Base-by-base conservation (phyloP, 768 basidiomycete species). In the Fibroporia radiculosa region DNA sequence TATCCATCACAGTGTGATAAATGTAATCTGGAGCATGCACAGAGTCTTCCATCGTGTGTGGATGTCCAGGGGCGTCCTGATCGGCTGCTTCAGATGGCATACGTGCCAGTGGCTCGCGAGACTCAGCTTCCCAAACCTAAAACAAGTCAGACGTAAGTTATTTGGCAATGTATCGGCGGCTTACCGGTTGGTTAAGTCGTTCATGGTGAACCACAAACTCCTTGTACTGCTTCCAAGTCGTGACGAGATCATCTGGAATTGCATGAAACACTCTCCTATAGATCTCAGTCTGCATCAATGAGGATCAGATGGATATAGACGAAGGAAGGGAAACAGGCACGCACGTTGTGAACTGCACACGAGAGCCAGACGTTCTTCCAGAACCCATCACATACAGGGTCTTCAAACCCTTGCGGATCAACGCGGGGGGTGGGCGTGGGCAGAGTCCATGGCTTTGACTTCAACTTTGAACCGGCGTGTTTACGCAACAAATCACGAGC, bases 141-240 rank as follows among this genome's bases (percentile, higher is more conserved):
- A n/a, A n/a, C n/a, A n/a, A n/a, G n/a, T n/a, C n/a, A n/a, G n/a
- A n/a, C n/a, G n/a, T n/a, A n/a, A n/a, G n/a, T n/a, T n/a, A n/a
- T n/a, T n/a, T n/a, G n/a, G n/a, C n/a, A n/a, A 43, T 22, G 37
- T 24, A 18, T 34, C n/a, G n/a, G 1, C 28, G 16, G 63, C 77
- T 49, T 57, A 86, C 88, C 25, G 73, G 74, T 63, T 78, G 85
- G 54, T 73, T 77, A 49, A 88, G 56, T 2, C 85, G 77, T 49
- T 91, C 89, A 36, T 91, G 84, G 56, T 84, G 73, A 4, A 71
- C 62, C 36, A 84, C 66, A 55, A 88, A 97, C 50, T 93, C 88
- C 59, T 83, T 93, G 65, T 84, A 97, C 57, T 91, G 86, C 57
- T 93, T 93, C 95, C 95, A 99, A 0, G 93, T 95, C 1, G 83